Conservation (phyloP, 306 rosid species). For the Cercis canadensis region DNA sequence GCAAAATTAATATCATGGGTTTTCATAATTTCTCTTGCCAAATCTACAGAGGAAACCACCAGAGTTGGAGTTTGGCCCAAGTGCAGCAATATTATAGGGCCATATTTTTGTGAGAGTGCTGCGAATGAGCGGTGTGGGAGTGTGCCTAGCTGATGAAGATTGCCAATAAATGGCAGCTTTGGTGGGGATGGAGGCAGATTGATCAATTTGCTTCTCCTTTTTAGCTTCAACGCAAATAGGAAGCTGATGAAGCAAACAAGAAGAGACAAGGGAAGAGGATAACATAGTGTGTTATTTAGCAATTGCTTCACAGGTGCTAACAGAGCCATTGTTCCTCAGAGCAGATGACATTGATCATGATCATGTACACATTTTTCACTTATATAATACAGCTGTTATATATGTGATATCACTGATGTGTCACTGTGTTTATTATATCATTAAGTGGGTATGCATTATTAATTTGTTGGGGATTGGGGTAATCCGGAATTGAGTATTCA, state of each 20-base stretch:
- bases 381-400: too few species aligned
- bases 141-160: slow-evolving; percentile 33
- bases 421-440: background rate
- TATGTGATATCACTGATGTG: too few species aligned
- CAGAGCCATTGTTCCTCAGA: background rate
- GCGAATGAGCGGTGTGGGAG: slow-evolving; percentile 12
- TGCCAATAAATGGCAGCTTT: slow-evolving; percentile 25
- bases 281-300: background rate
- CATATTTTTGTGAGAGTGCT: slow-evolving; percentile 7
- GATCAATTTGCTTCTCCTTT: background rate
- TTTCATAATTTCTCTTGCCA: slow-evolving; percentile 19
- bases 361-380: background rate
- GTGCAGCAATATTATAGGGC: slow-evolving; percentile 24
- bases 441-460: background rate
- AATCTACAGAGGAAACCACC: slow-evolving; percentile 11
- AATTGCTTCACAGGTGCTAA: background rate
- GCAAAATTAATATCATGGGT: slow-evolving; percentile 23
- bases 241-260: background rate
- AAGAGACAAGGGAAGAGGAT: background rate
- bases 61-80: slow-evolving; percentile 18
- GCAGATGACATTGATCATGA: too few species aligned
- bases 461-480: too few species aligned
- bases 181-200: slow-evolving; percentile 29
- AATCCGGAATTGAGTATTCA: too few species aligned
- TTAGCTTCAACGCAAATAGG: background rate